A percentile compares a stretch with the other conserved stretches of the same genome.
Evolutionary conservation across 306 rosid genomes (phyloP).

Genomic region (Carpinus viminea): DNA sequence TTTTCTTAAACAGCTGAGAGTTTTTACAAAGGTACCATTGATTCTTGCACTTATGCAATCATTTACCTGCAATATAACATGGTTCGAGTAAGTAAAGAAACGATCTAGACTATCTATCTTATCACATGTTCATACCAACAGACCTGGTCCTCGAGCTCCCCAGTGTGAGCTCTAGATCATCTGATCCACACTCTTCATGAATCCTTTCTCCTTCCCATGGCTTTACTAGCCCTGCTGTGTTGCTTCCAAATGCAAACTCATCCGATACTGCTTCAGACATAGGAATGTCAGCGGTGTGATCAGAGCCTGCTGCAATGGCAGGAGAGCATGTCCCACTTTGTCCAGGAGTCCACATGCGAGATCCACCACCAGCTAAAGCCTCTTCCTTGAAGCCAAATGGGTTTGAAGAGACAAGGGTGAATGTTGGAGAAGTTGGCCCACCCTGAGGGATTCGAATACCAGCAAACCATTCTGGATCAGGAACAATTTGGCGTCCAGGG

Average conservation of each 20-base stretch:
- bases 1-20: constrained; percentile 34
- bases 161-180: constrained; percentile 93
- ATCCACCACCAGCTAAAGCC: constrained; percentile 55
- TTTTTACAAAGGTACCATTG: constrained; percentile 25
- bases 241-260: constrained; percentile 87
- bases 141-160: constrained; percentile 84
- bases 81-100: constrained; percentile 16
- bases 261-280: constrained; percentile 72
- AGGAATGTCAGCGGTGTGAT: constrained; percentile 75
- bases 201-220: constrained; percentile 93
- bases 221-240: constrained; percentile 62
- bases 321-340: constrained; percentile 95
- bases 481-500: constrained; percentile 65
- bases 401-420: constrained; percentile 72
- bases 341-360: constrained; percentile 87
- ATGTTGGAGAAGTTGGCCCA: constrained; percentile 75
- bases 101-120: background rate
- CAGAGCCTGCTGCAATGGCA: constrained; percentile 69
- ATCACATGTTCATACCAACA: constrained; percentile 19
- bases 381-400: constrained; percentile 85
- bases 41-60: constrained; percentile 26
- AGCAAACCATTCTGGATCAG: constrained; percentile 74
- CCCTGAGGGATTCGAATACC: constrained; percentile 69
- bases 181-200: constrained; percentile 72
- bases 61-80: constrained; percentile 44